phyloP scores from a whole-genome alignment of 176 grass and related monocot species.

The Puccinellia tenuiflora region DNA sequence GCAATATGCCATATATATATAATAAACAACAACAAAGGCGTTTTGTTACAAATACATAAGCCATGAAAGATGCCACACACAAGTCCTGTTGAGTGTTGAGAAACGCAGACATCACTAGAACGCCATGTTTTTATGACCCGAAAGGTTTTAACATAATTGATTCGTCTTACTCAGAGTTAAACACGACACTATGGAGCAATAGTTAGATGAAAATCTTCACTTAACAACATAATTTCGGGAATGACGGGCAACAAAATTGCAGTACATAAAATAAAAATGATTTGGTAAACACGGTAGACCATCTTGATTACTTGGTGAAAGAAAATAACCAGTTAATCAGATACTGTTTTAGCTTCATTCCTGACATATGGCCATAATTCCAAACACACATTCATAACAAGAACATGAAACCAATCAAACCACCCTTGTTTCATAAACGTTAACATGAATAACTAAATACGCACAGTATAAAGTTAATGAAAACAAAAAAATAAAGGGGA shows the following conservation, averaged over 20 bases:
- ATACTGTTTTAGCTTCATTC: neutral
- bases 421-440: neutral
- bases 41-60: constrained; percentile 1
- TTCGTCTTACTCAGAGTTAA: neutral
- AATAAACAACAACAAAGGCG: neutral
- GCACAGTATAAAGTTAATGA: neutral
- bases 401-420: neutral
- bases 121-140: neutral
- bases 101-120: neutral
- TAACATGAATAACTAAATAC: neutral
- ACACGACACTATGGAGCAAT: neutral
- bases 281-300: no score
- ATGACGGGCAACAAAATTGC: neutral
- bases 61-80: neutral
- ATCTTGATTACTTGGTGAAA: neutral
- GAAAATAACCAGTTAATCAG: neutral
- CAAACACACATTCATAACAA: neutral
- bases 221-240: neutral
- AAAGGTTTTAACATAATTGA: neutral
- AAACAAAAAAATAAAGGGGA: neutral
- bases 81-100: neutral
- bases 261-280: no score
- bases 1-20: neutral
- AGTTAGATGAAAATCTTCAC: neutral
- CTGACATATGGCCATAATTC: neutral